Conservation (phyloP, 768 basidiomycete species). For the Brasilioporus rufonigricans region DNA sequence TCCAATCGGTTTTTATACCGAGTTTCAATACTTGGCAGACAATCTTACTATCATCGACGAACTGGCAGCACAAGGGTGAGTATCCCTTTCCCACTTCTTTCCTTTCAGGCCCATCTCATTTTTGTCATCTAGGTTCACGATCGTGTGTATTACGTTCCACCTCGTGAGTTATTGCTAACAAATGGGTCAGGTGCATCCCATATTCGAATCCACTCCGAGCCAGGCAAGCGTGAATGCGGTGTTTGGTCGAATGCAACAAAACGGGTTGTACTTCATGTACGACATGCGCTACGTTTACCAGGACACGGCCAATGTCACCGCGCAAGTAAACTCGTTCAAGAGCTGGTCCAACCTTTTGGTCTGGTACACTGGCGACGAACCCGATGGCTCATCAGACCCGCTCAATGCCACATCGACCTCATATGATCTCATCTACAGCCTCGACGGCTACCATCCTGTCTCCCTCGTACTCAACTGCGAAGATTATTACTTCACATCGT, state of each 20-base stretch:
- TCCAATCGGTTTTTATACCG: conserved; percentile 45
- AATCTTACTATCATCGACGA: conserved; percentile 29
- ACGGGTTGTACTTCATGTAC: conserved; percentile 69
- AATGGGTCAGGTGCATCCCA: conserved; percentile 54
- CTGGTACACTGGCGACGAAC: conserved; percentile 75
- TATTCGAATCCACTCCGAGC: conserved; percentile 62
- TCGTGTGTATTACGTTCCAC: conserved; percentile 27
- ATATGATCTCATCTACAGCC: conserved; percentile 54
- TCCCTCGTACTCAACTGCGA: conserved; percentile 64
- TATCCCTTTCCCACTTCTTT: background rate
- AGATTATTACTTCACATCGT: conserved; percentile 60
- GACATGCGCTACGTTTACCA: conserved; percentile 76
- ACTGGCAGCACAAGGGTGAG: conserved; percentile 30
- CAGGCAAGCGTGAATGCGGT: conserved; percentile 43
- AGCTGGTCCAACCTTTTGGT: conserved; percentile 62
- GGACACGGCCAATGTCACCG: conserved; percentile 56
- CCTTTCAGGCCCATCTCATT: background rate
- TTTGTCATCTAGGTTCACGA: conserved; percentile 7
- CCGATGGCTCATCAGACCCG: conserved; percentile 67
- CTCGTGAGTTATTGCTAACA: conserved; percentile 4
- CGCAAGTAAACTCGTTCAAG: conserved; percentile 67
- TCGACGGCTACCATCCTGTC: conserved; percentile 68
- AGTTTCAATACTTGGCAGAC: conserved; percentile 32
- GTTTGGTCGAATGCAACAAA: conserved; percentile 66
- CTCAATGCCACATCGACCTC: conserved; percentile 50